Evolutionary conservation across 331 rosid genomes (phyloP).

Genomic region (Spiraea crenata): DNA sequence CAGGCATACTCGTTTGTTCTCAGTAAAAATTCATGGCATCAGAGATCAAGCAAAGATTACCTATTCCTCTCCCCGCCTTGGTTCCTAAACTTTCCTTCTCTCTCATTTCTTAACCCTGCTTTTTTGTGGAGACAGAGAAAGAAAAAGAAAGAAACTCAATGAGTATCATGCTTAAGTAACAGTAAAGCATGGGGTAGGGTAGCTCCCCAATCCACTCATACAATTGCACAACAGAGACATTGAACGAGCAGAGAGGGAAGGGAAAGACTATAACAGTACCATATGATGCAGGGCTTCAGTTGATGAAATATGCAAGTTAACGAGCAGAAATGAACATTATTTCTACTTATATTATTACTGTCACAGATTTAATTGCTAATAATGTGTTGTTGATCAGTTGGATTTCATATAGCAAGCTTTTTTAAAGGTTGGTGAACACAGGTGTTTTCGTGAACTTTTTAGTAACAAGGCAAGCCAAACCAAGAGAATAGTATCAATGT

Average conservation of each 20-base stretch:
- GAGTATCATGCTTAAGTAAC: neutral
- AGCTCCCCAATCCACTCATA: neutral
- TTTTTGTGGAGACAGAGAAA: neutral
- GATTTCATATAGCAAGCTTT: neutral
- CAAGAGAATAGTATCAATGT: neutral
- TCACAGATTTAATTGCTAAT: neutral
- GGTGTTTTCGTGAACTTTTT: neutral
- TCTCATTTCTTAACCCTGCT: constrained; percentile 53
- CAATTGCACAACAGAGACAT: neutral
- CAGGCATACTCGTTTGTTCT: neutral
- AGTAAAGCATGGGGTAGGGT: neutral
- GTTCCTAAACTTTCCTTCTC: constrained; percentile 37
- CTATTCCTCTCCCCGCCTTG: constrained; percentile 49
- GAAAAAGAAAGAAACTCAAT: neutral
- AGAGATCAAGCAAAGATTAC: constrained; percentile 40
- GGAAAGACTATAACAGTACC: neutral
- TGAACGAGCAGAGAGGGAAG: neutral
- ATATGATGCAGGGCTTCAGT: neutral
- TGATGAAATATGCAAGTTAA: neutral
- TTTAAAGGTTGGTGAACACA: neutral
- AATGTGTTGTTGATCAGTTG: neutral
- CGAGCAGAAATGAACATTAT: neutral
- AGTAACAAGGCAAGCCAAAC: neutral
- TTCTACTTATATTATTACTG: neutral
- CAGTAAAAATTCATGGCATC: neutral